These are phyloP conservation scores for Coemansia sp. DNA, from an alignment of 192 early-diverging fungal species.

Conservation along the genomic window DNA sequence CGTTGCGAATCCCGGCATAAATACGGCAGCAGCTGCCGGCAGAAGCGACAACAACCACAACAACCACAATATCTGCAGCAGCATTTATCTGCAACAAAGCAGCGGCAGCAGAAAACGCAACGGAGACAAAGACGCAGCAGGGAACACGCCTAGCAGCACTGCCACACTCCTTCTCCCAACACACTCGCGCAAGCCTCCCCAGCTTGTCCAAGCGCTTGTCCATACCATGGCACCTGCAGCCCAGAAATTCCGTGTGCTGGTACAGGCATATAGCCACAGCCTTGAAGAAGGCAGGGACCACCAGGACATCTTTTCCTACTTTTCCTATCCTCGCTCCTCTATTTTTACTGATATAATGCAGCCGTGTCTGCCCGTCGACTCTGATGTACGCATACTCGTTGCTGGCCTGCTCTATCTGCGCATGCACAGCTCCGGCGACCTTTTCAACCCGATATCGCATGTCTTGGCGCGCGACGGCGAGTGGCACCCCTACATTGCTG, in stretches of 20 bases:
- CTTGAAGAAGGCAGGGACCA: slow-evolving; percentile 1
- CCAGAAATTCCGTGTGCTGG: slow-evolving; percentile 3
- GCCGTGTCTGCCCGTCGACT: slow-evolving; percentile 10
- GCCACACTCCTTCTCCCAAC: slow-evolving; percentile 14
- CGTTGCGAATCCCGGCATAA: too few species aligned
- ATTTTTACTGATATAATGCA: slow-evolving; percentile 15
- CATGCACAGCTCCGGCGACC: slow-evolving; percentile 16
- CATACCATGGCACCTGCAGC: slow-evolving; percentile 15
- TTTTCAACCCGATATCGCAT: slow-evolving; percentile 28
- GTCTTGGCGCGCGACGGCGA: slow-evolving; percentile 19
- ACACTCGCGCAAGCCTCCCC: slow-evolving; percentile 36
- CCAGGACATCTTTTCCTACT: slow-evolving; percentile 5
- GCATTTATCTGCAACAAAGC: neutral
- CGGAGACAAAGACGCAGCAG: neutral
- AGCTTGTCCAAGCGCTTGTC: slow-evolving; percentile 42
- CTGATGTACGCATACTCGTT: slow-evolving; percentile 21
- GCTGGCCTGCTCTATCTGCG: slow-evolving; percentile 40
- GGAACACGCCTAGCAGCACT: slow-evolving; percentile 3
- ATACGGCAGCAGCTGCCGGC: slow-evolving; percentile 7
- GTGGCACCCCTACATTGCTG: slow-evolving; percentile 42
- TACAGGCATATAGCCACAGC: slow-evolving; percentile 7
- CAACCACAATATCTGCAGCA: neutral
- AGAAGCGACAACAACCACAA: slow-evolving; percentile 9
- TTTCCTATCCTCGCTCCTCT: slow-evolving; percentile 1
- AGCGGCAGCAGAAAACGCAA: slow-evolving; percentile 1